A percentile compares a stretch with the other conserved stretches of the same genome.
Evolutionary conservation across 2,329 filamentous ascomycete genomes (phyloP).

Genomic region (Eutypa lata): DNA sequence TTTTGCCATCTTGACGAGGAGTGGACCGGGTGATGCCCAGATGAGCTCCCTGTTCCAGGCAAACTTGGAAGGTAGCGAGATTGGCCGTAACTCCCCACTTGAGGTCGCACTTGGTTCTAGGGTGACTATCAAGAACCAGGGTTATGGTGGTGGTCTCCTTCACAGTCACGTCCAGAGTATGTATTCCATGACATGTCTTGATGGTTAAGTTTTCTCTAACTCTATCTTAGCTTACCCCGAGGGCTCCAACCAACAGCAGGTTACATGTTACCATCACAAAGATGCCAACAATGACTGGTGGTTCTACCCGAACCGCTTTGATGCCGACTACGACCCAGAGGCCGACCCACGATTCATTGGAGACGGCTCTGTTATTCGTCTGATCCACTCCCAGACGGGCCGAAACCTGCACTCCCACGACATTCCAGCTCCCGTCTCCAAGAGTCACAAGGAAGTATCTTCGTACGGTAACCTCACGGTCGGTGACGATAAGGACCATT

Average conservation of each 20-base stretch:
- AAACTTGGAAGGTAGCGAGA: constrained; percentile 88
- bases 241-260: constrained; percentile 89
- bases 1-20: constrained; percentile 90
- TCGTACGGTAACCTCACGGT: constrained; percentile 94
- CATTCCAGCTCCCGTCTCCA: constrained; percentile 83
- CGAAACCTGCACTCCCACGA: constrained; percentile 96
- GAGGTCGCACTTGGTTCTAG: constrained; percentile 88
- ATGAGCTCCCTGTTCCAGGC: constrained; percentile 99
- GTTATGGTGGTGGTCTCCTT: constrained; percentile 91
- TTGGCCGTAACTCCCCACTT: constrained; percentile 90
- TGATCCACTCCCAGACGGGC: constrained; percentile 93
- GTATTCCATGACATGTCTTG: constrained; percentile 5
- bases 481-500: constrained; percentile 97
- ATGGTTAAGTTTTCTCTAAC: constrained; percentile 12
- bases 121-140: constrained; percentile 97
- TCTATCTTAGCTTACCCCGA: constrained; percentile 66
- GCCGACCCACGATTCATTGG: constrained; percentile 72
- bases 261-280: constrained; percentile 99
- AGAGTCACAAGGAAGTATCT: constrained; percentile 89
- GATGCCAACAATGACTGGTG: constrained; percentile 99
- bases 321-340: constrained; percentile 69
- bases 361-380: constrained; percentile 74
- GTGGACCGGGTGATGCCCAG: constrained; percentile 95
- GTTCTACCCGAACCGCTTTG: constrained; percentile 87
- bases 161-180: constrained; percentile 90